Evolutionary conservation across 352 stramenopile genomes (phyloP).

Genomic region (Phytophthora multivora): DNA sequence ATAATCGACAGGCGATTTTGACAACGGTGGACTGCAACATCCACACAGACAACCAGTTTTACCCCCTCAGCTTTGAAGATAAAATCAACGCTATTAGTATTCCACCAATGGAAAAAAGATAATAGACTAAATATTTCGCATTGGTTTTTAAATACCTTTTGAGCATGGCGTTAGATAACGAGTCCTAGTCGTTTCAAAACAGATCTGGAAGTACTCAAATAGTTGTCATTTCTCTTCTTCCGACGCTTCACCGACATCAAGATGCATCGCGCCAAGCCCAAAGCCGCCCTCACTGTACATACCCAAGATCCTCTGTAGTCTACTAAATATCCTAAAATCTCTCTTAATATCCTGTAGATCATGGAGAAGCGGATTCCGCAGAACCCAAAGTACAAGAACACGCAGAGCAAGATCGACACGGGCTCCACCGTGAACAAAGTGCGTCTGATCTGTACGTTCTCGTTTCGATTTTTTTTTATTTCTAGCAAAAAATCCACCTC

Average conservation of each 20-base stretch:
- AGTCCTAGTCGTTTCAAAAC: too few species aligned
- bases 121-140: too few species aligned
- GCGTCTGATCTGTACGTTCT: slow-evolving; percentile 63
- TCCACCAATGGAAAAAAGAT: not conserved
- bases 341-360: slow-evolving; percentile 33
- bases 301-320: too few species aligned
- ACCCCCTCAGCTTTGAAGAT: slow-evolving; percentile 8
- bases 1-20: not conserved
- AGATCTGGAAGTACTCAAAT: too few species aligned
- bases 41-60: slow-evolving; percentile 1
- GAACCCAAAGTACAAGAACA: slow-evolving; percentile 80
- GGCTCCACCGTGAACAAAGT: slow-evolving; percentile 81
- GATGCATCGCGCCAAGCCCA: too few species aligned
- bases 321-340: too few species aligned
- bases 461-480: not conserved
- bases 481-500: not conserved
- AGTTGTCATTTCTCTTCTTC: too few species aligned
- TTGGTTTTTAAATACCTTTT: too few species aligned
- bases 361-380: slow-evolving; percentile 84
- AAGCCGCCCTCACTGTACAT: too few species aligned
- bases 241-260: too few species aligned
- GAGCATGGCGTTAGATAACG: too few species aligned
- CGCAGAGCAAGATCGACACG: slow-evolving; percentile 79
- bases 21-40: slow-evolving; percentile 4
- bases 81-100: slow-evolving; percentile 10